Conservation (phyloP, 176 grass and related monocot species). For the Phyllostachys edulis region DNA sequence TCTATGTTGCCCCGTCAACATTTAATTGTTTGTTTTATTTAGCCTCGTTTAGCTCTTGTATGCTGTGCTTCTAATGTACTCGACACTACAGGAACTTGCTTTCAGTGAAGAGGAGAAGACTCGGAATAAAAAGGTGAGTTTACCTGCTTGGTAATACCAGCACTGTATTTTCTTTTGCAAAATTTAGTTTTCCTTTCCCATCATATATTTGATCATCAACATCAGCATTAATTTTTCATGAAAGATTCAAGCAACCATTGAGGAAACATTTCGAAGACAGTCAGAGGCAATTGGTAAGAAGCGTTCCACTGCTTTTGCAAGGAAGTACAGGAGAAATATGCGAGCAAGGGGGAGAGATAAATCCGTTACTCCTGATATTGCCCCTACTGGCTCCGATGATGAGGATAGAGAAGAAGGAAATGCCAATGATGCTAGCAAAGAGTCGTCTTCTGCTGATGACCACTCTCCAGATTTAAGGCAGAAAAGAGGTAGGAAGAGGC, state of each 20-base stretch:
- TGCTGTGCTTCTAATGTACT: conserved; percentile 22
- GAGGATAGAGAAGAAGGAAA: conserved; percentile 67
- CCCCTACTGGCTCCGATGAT: conserved; percentile 48
- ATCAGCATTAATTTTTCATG: conserved; percentile 17
- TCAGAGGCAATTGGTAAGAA: conserved; percentile 67
- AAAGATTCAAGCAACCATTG: conserved; percentile 85
- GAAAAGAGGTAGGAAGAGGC: conserved; percentile 51
- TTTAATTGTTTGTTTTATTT: conserved; percentile 22
- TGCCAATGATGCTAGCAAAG: conserved; percentile 57
- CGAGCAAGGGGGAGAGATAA: conserved; percentile 49
- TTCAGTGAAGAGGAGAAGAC: conserved; percentile 71
- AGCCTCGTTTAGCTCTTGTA: conserved; percentile 15
- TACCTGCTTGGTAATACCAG: conserved; percentile 27
- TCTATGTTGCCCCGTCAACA: neutral
- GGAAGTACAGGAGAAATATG: conserved; percentile 63
- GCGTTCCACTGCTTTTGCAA: conserved; percentile 42
- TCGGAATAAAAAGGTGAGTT: conserved; percentile 67
- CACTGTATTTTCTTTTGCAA: conserved; percentile 15
- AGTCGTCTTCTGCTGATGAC: conserved; percentile 62
- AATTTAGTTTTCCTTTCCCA: neutral
- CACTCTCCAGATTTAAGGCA: conserved; percentile 59
- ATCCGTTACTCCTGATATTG: conserved; percentile 36
- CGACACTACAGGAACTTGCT: conserved; percentile 68
- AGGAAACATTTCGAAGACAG: conserved; percentile 67
- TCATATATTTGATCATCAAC: conserved; percentile 23